Evolutionary conservation across 2,329 filamentous ascomycete genomes (phyloP).

Genomic region (Botryosphaeria dothidea): DNA sequence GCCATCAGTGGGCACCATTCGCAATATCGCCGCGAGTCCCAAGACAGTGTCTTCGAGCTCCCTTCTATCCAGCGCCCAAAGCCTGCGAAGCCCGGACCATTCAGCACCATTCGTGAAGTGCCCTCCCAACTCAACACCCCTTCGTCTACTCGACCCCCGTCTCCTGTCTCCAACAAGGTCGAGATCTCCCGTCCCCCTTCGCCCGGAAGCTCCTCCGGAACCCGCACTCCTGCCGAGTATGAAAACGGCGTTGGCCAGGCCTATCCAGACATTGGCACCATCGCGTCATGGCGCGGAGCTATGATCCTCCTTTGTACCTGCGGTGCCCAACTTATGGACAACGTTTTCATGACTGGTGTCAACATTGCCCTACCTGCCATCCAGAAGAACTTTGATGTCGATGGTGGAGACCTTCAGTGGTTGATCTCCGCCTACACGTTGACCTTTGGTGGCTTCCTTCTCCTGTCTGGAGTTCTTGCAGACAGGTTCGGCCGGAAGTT

Average conservation of each 20-base stretch:
- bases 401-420: slow-evolving; percentile 19
- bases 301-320: slow-evolving; percentile 44
- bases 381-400: slow-evolving; percentile 19
- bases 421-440: slow-evolving; percentile 22
- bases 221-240: slow-evolving; percentile 3
- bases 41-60: slow-evolving; percentile 12
- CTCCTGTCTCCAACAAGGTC: not conserved
- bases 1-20: slow-evolving; percentile 19
- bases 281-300: slow-evolving; percentile 41
- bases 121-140: slow-evolving; percentile 18
- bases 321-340: slow-evolving; percentile 46
- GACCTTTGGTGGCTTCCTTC: slow-evolving; percentile 30
- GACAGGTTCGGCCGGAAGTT: slow-evolving; percentile 41
- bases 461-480: slow-evolving; percentile 30
- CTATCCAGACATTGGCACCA: slow-evolving; percentile 36
- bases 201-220: not conserved
- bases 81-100: slow-evolving; percentile 17
- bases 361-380: slow-evolving; percentile 22
- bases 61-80: slow-evolving; percentile 13
- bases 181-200: slow-evolving; percentile 11
- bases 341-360: slow-evolving; percentile 38
- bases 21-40: slow-evolving; percentile 4
- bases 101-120: slow-evolving; percentile 18
- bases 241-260: slow-evolving; percentile 12
- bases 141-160: slow-evolving; percentile 14